Conservation (phyloP, 2,329 filamentous ascomycete genomes). For the Magnaporthiopsis rhizophila region DNA sequence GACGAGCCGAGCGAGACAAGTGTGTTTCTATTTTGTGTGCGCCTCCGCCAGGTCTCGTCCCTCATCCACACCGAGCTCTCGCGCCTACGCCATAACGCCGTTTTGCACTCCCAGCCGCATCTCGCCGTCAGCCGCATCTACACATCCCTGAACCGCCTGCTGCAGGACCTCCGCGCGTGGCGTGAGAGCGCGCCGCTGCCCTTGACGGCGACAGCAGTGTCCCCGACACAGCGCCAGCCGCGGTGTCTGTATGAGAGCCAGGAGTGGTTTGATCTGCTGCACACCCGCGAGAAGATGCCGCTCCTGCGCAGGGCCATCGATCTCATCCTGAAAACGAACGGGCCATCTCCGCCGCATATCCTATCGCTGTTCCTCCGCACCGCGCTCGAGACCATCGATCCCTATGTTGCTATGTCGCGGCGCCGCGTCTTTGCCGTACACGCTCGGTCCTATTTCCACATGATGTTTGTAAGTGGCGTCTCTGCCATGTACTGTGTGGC, state of each 20-base stretch:
- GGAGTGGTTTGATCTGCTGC: conserved; percentile 36
- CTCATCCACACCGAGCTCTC: conserved; percentile 25
- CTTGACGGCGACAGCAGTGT: not conserved
- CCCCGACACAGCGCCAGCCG: conserved; percentile 13
- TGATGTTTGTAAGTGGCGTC: conserved; percentile 24
- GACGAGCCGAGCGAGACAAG: conserved; percentile 22
- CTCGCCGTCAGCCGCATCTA: conserved; percentile 17
- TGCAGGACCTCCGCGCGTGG: conserved; percentile 28
- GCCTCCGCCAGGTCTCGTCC: conserved; percentile 32
- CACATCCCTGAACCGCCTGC: conserved; percentile 20
- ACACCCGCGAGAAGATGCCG: conserved; percentile 30
- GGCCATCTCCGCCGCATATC: conserved; percentile 23
- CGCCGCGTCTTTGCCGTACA: conserved; percentile 29
- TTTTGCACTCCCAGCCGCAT: conserved; percentile 7
- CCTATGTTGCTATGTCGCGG: conserved; percentile 28
- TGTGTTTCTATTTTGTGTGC: conserved; percentile 29
- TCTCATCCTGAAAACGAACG: conserved; percentile 25
- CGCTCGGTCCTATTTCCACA: conserved; percentile 40
- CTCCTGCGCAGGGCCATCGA: conserved; percentile 33
- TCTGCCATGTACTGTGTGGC: not conserved
- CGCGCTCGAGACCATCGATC: conserved; percentile 27
- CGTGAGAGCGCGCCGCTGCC: conserved; percentile 23
- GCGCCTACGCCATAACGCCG: conserved; percentile 5
- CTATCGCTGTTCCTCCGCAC: conserved; percentile 25
- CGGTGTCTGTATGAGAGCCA: conserved; percentile 32